Conservation (phyloP, 2,329 filamentous ascomycete genomes). For the Hypoxylon sp. region DNA sequence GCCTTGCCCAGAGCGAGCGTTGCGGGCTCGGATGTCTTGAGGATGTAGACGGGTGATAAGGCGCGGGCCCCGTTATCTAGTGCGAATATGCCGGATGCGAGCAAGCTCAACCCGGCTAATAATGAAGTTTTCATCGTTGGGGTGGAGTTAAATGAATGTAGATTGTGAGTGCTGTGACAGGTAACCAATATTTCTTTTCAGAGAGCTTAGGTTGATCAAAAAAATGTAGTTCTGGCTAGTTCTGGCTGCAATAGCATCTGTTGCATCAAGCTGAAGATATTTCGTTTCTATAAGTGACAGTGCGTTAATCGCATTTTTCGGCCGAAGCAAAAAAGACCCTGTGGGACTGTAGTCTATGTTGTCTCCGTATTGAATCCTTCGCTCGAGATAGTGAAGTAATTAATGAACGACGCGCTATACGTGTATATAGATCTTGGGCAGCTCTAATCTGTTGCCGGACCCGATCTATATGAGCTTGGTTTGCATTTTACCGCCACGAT, state of each 20-base stretch:
- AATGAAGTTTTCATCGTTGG: constrained; percentile 26
- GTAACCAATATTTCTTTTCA: neutral
- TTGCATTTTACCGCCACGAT: constrained; percentile 21
- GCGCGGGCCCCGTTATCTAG: neutral
- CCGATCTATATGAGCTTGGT: constrained; percentile 2
- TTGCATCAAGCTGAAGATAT: constrained; percentile 1
- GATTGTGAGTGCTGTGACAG: neutral
- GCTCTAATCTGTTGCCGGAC: neutral
- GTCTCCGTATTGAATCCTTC: constrained; percentile 28
- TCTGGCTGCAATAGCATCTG: neutral
- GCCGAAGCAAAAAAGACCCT: constrained; percentile 19
- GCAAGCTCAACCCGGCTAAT: constrained; percentile 21
- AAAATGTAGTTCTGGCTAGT: neutral
- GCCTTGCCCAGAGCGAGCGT: constrained; percentile 43
- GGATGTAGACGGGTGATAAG: constrained; percentile 46
- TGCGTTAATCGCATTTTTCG: constrained; percentile 17
- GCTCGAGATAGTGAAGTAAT: neutral
- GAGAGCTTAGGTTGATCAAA: neutral
- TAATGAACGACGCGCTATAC: constrained; percentile 14
- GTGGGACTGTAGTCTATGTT: neutral
- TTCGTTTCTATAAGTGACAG: constrained; percentile 11
- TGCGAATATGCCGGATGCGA: constrained; percentile 20
- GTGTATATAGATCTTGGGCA: constrained; percentile 16
- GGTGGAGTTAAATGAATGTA: neutral
- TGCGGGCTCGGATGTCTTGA: constrained; percentile 43